Evolutionary conservation across 768 basidiomycete species (phyloP).

Genomic region (Mrakia blollopis): DNA sequence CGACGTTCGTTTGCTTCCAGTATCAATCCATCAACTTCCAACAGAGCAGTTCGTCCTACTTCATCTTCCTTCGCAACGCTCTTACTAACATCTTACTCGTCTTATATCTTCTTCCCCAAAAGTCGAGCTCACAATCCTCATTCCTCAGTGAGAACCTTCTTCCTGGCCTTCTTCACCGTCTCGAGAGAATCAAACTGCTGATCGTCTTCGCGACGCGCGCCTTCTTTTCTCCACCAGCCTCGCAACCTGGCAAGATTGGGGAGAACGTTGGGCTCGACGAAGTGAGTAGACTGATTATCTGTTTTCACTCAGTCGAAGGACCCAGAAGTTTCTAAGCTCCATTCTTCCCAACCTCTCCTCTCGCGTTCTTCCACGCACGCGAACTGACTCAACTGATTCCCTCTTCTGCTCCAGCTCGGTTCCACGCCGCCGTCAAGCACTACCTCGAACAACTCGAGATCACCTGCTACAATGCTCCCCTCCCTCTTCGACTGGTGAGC

Average conservation of each 20-base stretch:
- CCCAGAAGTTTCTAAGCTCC: too few species aligned
- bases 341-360: too few species aligned
- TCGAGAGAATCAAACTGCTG: background rate
- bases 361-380: background rate
- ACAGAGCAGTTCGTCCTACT: background rate
- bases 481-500: slow-evolving; percentile 53
- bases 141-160: slow-evolving; percentile 45
- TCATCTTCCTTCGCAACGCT: background rate
- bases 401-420: slow-evolving; percentile 50
- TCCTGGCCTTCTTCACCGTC: too few species aligned
- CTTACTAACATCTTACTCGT: background rate
- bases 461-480: slow-evolving; percentile 55
- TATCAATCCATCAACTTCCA: background rate
- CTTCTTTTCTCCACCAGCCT: background rate
- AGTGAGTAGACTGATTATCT: slow-evolving; percentile 38
- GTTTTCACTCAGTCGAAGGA: too few species aligned
- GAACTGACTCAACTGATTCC: background rate
- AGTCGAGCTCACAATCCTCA: slow-evolving; percentile 64
- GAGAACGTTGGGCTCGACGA: slow-evolving; percentile 55
- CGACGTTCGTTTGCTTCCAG: background rate
- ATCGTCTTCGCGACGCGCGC: too few species aligned
- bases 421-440: slow-evolving; percentile 66
- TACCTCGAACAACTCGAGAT: slow-evolving; percentile 58
- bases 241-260: slow-evolving; percentile 54
- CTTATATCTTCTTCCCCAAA: slow-evolving; percentile 33